A percentile compares a stretch with the other conserved stretches of the same genome.
These are phyloP conservation scores for Wickerhamomyces strasburgensis DNA, from an alignment of 805 yeast genomes.

Conservation along the genomic window DNA sequence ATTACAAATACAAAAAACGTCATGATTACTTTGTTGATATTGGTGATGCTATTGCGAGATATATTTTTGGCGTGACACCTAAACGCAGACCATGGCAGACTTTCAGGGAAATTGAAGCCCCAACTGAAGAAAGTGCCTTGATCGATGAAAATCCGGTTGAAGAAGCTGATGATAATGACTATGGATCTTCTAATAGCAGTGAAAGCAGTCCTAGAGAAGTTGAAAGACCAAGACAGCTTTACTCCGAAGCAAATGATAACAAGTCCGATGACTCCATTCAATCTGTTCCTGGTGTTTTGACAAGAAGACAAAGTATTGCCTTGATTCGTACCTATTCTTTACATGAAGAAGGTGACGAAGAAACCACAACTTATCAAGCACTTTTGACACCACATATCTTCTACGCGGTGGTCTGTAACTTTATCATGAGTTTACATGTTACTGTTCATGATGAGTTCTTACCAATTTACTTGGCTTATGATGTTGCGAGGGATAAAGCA, in stretches of 20 bases:
- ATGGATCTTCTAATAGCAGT: background rate
- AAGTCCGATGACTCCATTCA: slow-evolving; percentile 22
- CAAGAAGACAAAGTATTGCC: slow-evolving; percentile 30
- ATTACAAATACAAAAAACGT: slow-evolving; percentile 32
- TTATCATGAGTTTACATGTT: slow-evolving; percentile 41
- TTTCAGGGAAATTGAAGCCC: background rate
- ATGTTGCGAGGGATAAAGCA: slow-evolving; percentile 22
- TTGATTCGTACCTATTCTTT: slow-evolving; percentile 29
- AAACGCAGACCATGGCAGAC: slow-evolving; percentile 27
- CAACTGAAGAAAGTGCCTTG: slow-evolving; percentile 15
- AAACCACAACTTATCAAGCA: slow-evolving; percentile 19
- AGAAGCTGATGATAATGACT: background rate
- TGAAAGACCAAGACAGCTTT: background rate
- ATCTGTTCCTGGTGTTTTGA: slow-evolving; percentile 22
- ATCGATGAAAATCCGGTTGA: slow-evolving; percentile 11
- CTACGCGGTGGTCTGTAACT: slow-evolving; percentile 34
- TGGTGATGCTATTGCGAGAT: slow-evolving; percentile 33
- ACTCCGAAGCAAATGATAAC: background rate
- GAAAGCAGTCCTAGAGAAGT: background rate
- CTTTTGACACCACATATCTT: slow-evolving; percentile 28
- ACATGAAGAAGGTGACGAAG: slow-evolving; percentile 27
- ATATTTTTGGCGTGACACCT: slow-evolving; percentile 17
- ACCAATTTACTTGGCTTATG: slow-evolving; percentile 48
- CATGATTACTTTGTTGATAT: slow-evolving; percentile 41
- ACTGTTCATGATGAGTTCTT: slow-evolving; percentile 49